Evolutionary conservation across 1,284 basidiomycete genomes (phyloP).

Genomic region (Apiotrichum veenhuisii): DNA sequence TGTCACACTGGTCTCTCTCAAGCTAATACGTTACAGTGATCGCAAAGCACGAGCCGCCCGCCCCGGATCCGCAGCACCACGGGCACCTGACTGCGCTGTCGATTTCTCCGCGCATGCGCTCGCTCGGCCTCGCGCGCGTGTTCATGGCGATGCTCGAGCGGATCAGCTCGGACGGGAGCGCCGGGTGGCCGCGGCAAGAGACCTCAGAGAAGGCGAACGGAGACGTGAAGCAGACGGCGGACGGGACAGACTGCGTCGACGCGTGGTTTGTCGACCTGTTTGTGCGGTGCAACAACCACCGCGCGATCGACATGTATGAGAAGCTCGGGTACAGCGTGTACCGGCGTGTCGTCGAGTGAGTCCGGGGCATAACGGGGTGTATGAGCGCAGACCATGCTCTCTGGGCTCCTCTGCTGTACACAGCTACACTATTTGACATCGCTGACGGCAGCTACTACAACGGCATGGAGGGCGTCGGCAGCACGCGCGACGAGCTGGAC

Average conservation of each 20-base stretch:
- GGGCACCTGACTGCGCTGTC: conserved; percentile 50
- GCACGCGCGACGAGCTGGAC: conserved; percentile 46
- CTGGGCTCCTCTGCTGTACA: not conserved
- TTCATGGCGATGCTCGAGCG: conserved; percentile 47
- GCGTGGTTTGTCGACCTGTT: conserved; percentile 51
- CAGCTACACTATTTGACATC: not conserved
- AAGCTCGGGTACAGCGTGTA: conserved; percentile 49
- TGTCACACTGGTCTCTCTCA: not conserved
- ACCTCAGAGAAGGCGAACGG: no score
- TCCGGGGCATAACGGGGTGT: conserved; percentile 2
- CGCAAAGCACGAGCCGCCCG: conserved; percentile 48
- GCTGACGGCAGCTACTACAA: conserved; percentile 42
- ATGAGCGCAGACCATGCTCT: not conserved
- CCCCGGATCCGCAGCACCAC: conserved; percentile 47
- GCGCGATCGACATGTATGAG: conserved; percentile 50
- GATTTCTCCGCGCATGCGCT: conserved; percentile 42
- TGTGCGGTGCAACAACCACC: conserved; percentile 48
- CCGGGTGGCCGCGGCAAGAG: no score
- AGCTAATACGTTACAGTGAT: conserved; percentile 36
- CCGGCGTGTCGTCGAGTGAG: conserved; percentile 50
- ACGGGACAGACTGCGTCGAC: conserved; percentile 35
- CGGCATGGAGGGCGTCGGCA: conserved; percentile 47
- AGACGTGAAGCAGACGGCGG: not conserved
- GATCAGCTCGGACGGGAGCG: conserved; percentile 26
- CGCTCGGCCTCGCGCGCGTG: conserved; percentile 43